phyloP scores from a whole-genome alignment of 768 basidiomycete species.

The Phlebiopsis gigantea region DNA sequence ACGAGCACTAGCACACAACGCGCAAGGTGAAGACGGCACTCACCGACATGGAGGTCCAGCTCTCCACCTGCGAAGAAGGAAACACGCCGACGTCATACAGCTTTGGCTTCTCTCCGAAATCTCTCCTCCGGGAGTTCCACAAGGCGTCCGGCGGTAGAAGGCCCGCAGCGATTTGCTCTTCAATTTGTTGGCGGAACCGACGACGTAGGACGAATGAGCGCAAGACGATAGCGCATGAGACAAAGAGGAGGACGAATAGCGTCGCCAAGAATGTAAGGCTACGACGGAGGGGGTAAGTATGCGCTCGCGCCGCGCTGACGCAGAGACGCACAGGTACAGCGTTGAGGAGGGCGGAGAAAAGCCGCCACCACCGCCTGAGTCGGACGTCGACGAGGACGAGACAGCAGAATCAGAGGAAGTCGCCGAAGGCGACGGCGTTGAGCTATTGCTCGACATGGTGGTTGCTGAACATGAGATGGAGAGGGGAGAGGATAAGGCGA shows the following conservation, averaged over 20 bases:
- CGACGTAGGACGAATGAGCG: constrained; percentile 59
- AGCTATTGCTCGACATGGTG: constrained; percentile 12
- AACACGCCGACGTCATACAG: constrained; percentile 34
- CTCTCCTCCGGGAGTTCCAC: constrained; percentile 26
- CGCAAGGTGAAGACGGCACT: constrained; percentile 16
- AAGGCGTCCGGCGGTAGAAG: constrained; percentile 34
- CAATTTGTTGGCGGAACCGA: constrained; percentile 48
- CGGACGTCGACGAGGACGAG: background rate
- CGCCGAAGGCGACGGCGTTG: constrained; percentile 2
- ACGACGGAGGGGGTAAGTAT: background rate
- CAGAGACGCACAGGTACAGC: constrained; percentile 10
- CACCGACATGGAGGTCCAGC: constrained; percentile 49
- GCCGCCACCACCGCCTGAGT: background rate
- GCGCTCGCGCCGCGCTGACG: background rate
- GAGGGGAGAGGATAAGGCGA: background rate
- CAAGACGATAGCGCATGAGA: constrained; percentile 59
- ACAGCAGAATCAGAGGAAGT: constrained; percentile 1
- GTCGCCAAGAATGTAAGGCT: constrained; percentile 74
- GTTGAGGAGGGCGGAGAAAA: constrained; percentile 12
- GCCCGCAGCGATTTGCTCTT: constrained; percentile 49
- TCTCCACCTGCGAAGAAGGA: constrained; percentile 24
- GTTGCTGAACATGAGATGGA: constrained; percentile 1
- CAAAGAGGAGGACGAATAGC: constrained; percentile 57
- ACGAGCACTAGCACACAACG: background rate
- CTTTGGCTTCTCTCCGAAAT: constrained; percentile 45